Base-by-base conservation (phyloP, 805 yeast genomes). In the Nakazawaea molendinolei region DNA sequence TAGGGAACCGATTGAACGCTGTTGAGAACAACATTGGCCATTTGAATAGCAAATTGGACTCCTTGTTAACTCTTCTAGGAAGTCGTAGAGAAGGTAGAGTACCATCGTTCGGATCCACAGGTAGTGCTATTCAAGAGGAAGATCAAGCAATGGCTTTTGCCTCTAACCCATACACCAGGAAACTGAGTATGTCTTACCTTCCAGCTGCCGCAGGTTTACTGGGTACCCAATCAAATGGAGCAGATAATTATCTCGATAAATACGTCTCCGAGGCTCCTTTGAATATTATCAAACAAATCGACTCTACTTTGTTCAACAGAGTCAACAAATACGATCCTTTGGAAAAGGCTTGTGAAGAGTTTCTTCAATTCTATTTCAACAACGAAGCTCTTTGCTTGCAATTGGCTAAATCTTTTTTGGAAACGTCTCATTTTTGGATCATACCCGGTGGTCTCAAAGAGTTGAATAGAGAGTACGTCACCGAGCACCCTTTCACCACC, bases 371-470 rank as follows among this genome's bases (percentile, higher is more conserved):
- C 51, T 74, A 67, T 44, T 54, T 59, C 22, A 51, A 61, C 9
- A 60, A 74, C 43, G 65, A 62, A 40, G 43, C 46, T 8, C 49
- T 74, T 5, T 71, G 76, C 44, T 52, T 70, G 6, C 53, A 57
- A 29, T 48, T 75, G 21, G 67, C 73, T 0, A 60, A 63, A 38
- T 66, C 67, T 19, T 76, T 74, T 42, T 49, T 74, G 24, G 65
- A 62, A 13, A 67, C 66, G 28, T 73, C 80, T 3, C 78, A 72
- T 46, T 71, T 69, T 47, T 76, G 79, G 77, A 72, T 76, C 30
- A 68, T 74, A 5, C 80, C 80, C 2, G 79, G 79, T 8, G 79
- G 79, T 5, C 61, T 73, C n/a, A 69, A 63, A 24, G 63, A 62
- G 22, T 63, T 74, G 9, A 60, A 66, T 27, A 50, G 63, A 25